A percentile compares a stretch with the other conserved stretches of the same genome.
These are phyloP conservation scores for Dicorynia guianensis DNA, from an alignment of 306 rosid species.

Conservation along the genomic window DNA sequence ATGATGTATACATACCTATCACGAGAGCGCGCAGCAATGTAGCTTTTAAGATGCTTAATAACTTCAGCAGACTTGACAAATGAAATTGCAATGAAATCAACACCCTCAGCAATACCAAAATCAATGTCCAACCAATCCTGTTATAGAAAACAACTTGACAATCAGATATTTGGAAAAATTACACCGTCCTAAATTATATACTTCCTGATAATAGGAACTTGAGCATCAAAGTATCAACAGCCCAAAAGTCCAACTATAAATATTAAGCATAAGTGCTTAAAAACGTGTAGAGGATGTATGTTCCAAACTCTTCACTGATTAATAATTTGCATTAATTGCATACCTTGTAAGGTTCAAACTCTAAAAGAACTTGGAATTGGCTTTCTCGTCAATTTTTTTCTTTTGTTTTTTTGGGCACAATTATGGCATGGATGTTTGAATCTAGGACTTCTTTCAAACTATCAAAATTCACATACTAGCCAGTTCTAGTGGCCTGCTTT, in stretches of 20 bases:
- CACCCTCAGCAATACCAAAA: slow-evolving; percentile 95
- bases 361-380: too few species aligned
- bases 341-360: not conserved
- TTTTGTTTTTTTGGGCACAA: too few species aligned
- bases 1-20: slow-evolving; percentile 57
- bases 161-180: slow-evolving; percentile 46
- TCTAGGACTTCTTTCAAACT: too few species aligned
- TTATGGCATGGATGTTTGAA: too few species aligned
- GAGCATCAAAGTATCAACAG: slow-evolving; percentile 16
- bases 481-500: too few species aligned
- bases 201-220: slow-evolving; percentile 16
- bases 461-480: too few species aligned
- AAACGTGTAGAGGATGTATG: not conserved
- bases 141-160: slow-evolving; percentile 17
- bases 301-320: not conserved
- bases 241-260: slow-evolving; percentile 18
- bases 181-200: slow-evolving; percentile 5
- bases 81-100: slow-evolving; percentile 94
- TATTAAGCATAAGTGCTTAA: slow-evolving; percentile 16
- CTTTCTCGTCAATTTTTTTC: too few species aligned
- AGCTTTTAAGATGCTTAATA: slow-evolving; percentile 96
- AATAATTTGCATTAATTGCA: not conserved
- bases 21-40: slow-evolving; percentile 90
- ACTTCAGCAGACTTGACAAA: slow-evolving; percentile 99
- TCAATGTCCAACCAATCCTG: slow-evolving; percentile 99